Percentiles rank a stretch among this genome's conserved stretches.
These are phyloP conservation scores for Plasmopara viticola DNA, from an alignment of 352 stramenopile genomes.

Conservation along the genomic window DNA sequence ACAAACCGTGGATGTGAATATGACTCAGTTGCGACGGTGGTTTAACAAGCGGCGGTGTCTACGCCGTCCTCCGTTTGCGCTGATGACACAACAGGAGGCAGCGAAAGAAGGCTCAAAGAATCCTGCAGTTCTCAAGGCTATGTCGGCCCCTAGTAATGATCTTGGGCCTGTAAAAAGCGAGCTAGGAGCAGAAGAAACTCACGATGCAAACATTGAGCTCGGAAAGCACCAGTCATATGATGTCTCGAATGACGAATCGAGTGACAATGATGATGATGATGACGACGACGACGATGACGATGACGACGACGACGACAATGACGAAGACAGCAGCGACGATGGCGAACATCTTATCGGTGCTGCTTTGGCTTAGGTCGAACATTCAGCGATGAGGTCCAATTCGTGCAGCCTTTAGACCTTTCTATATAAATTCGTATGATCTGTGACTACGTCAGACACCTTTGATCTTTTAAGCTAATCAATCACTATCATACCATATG, in stretches of 20 bases:
- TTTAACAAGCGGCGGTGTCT: slow-evolving; percentile 85
- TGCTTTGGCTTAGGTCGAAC: slow-evolving; percentile 19
- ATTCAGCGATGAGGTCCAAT: neutral
- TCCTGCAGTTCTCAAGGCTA: slow-evolving; percentile 27
- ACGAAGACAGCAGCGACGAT: slow-evolving; percentile 25
- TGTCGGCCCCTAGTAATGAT: slow-evolving; percentile 15
- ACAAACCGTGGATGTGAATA: slow-evolving; percentile 76
- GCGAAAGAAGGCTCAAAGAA: slow-evolving; percentile 52
- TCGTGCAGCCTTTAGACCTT: no score
- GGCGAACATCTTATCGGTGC: slow-evolving; percentile 29
- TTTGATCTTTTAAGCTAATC: no score
- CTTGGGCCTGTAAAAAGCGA: slow-evolving; percentile 26
- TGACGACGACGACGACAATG: slow-evolving; percentile 19
- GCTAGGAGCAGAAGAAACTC: slow-evolving; percentile 19
- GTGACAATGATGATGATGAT: slow-evolving; percentile 39
- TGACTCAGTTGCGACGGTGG: slow-evolving; percentile 79
- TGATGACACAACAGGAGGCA: slow-evolving; percentile 76
- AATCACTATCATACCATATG: no score
- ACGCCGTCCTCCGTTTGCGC: slow-evolving; percentile 65
- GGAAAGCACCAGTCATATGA: slow-evolving; percentile 32
- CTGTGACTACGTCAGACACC: no score
- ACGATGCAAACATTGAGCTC: slow-evolving; percentile 26
- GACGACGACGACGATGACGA: slow-evolving; percentile 35
- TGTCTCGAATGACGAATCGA: slow-evolving; percentile 44
- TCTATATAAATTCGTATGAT: no score